Evolutionary conservation across 495 filamentous ascomycete species (phyloP).

Genomic region (Tetracladium setigerum): DNA sequence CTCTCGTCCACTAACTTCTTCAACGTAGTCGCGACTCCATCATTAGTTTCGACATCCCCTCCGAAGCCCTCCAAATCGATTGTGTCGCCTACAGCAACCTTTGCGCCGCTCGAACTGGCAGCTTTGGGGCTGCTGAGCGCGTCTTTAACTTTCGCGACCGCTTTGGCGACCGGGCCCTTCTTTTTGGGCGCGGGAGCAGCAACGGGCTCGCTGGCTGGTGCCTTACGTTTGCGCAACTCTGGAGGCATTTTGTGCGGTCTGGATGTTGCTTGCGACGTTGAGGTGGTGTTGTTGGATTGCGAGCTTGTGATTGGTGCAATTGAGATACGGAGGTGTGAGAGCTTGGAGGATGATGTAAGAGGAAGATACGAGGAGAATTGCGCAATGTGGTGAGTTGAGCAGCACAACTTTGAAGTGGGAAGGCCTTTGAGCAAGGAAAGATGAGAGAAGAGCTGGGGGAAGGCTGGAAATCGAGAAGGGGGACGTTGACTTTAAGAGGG

Average conservation of each 20-base stretch:
- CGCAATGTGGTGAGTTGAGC: background rate
- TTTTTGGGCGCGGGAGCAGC: slow-evolving; percentile 48
- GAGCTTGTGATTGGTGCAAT: slow-evolving; percentile 12
- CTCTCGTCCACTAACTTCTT: slow-evolving; percentile 72
- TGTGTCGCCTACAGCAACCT: slow-evolving; percentile 33
- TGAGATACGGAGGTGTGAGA: background rate
- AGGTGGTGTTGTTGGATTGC: slow-evolving; percentile 1
- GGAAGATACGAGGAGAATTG: background rate
- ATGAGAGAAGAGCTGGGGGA: too few relatives aligned
- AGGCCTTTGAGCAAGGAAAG: too few relatives aligned
- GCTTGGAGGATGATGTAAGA: slow-evolving; percentile 39
- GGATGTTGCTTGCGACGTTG: background rate
- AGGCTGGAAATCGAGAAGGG: too few relatives aligned
- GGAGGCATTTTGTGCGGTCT: slow-evolving; percentile 34
- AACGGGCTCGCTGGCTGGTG: slow-evolving; percentile 40
- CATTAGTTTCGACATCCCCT: slow-evolving; percentile 76
- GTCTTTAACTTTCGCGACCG: slow-evolving; percentile 37
- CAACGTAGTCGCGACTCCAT: slow-evolving; percentile 69
- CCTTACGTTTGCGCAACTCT: slow-evolving; percentile 73
- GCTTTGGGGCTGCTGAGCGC: slow-evolving; percentile 26
- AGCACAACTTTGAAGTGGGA: too few relatives aligned
- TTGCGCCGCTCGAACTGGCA: slow-evolving; percentile 19
- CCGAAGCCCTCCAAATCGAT: slow-evolving; percentile 68
- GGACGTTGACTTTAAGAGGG: background rate
- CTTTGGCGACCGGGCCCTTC: slow-evolving; percentile 36